A percentile compares a stretch with the other conserved stretches of the same genome.
Evolutionary conservation across 2,329 filamentous ascomycete genomes (phyloP).

Genomic region (Passalora sequoiae): DNA sequence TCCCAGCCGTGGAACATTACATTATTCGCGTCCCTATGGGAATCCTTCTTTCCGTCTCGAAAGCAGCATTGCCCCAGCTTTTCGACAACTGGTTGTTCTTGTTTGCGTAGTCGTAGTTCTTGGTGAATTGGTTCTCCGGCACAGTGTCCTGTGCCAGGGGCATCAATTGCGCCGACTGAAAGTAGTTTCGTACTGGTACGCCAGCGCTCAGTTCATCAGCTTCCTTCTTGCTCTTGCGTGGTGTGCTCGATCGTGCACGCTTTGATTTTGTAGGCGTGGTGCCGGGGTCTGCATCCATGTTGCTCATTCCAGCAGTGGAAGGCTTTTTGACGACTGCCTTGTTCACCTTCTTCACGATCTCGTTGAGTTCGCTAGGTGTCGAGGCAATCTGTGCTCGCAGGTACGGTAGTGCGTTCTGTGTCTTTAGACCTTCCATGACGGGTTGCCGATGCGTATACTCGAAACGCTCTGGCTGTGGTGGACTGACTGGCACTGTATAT

Average conservation of each 20-base stretch:
- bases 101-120: conserved; percentile 3
- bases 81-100: conserved; percentile 3
- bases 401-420: conserved; percentile 45
- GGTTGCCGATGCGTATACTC: conserved; percentile 65
- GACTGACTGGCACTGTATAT: conserved; percentile 50
- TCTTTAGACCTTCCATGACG: conserved; percentile 66
- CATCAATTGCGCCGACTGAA: not conserved
- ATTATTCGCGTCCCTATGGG: too few species aligned
- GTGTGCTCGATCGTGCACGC: conserved; percentile 6
- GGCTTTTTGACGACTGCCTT: conserved; percentile 6
- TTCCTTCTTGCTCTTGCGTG: conserved; percentile 1
- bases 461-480: conserved; percentile 59
- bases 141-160: not conserved
- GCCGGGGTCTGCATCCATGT: conserved; percentile 3
- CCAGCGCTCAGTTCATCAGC: conserved; percentile 2
- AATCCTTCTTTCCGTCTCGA: conserved; percentile 9
- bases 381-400: conserved; percentile 78
- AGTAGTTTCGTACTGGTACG: not conserved
- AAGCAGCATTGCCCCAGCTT: conserved; percentile 9
- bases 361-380: conserved; percentile 64
- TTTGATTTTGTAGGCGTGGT: conserved; percentile 4
- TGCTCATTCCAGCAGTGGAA: conserved; percentile 7
- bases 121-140: not conserved
- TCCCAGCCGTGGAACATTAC: too few species aligned
- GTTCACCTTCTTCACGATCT: conserved; percentile 20